A percentile compares a stretch with the other conserved stretches of the same genome.
phyloP scores from a whole-genome alignment of 495 filamentous ascomycete genomes.

The Tetracladium setigerum region DNA sequence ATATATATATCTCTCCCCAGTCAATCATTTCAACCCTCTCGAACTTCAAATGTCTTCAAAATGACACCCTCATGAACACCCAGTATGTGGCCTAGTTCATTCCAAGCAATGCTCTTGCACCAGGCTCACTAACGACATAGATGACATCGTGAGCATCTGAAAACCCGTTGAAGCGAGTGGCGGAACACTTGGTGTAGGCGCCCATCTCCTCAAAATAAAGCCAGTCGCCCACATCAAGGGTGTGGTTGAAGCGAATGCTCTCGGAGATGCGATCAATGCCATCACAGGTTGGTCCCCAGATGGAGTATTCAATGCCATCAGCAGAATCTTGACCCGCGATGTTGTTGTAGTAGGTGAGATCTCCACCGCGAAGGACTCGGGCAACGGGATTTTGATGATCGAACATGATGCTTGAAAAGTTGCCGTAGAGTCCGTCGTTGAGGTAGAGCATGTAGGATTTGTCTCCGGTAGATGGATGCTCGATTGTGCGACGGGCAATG shows the following conservation, averaged over 20 bases:
- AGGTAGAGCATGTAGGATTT: slow-evolving; percentile 90
- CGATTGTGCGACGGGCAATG: slow-evolving; percentile 88
- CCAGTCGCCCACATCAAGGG: slow-evolving; percentile 90
- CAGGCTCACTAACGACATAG: slow-evolving; percentile 89
- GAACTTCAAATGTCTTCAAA: no score
- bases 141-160: slow-evolving; percentile 84
- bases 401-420: slow-evolving; percentile 98
- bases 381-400: slow-evolving; percentile 91
- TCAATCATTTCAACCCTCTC: no score
- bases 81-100: slow-evolving; percentile 11
- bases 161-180: slow-evolving; percentile 98
- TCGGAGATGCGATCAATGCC: slow-evolving; percentile 88
- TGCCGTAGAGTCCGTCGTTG: slow-evolving; percentile 95
- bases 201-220: slow-evolving; percentile 98
- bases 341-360: slow-evolving; percentile 40
- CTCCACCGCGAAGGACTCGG: slow-evolving; percentile 61
- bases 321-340: slow-evolving; percentile 24
- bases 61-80: no score
- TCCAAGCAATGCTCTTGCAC: slow-evolving; percentile 66
- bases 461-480: slow-evolving; percentile 42
- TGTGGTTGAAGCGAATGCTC: slow-evolving; percentile 61
- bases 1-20: no score
- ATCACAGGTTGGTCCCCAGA: slow-evolving; percentile 98
- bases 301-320: slow-evolving; percentile 65
- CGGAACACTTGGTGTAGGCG: slow-evolving; percentile 94